Base-by-base conservation (phyloP, 495 filamentous ascomycete genomes). In the Penicillium dipodomyicola region DNA sequence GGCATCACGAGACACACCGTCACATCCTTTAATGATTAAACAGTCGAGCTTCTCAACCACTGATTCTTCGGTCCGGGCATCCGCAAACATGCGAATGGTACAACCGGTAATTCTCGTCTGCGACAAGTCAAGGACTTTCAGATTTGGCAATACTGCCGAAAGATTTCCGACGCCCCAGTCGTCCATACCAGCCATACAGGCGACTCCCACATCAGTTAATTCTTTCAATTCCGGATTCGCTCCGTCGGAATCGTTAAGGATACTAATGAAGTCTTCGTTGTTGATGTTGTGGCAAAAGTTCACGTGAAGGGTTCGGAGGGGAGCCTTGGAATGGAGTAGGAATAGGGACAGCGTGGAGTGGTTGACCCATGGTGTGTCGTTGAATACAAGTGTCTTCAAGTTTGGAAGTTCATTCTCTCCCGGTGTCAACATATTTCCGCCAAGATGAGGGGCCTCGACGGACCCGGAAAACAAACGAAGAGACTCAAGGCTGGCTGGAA, bases 81-180 rank as follows among this genome's bases (percentile, higher is more conserved):
- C 69, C 1, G 68, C 67, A 25, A 75, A 52, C 51, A 49, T 63
- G 17, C 72, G 75, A 32, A 78, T 59, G 5, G 65, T 62, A 29
- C 56, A 60, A 0, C 76, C 76, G 6, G 72, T 76, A 2, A 79
- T 68, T 5, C 54, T 52, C 3, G 73, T 77, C 39, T 63, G 64
- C 1, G 73, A 72, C 8, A 77, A 20, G 49, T 75, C 61, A 2
- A 79, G 63, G 1, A 67, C 53, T 25, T 67, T 71, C 22, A 79
- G 41, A 0, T 63, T 53, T 0, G 51, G 54, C 29, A 76, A 54
- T 8, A n/a, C 29, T 5, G 51, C 52, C 25, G 65, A 50, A 0
- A 75, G 30, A 3, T 6, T 7, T 6, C 43, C 43, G 2, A 69
- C 49, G 14, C 49, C 44, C 0, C 32, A 30, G 43, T 77, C 73